A percentile compares a stretch with the other conserved stretches of the same genome.
These are phyloP conservation scores for Solanum infundibuliforme DNA, from an alignment of 257 asterid species.

Conservation along the genomic window DNA sequence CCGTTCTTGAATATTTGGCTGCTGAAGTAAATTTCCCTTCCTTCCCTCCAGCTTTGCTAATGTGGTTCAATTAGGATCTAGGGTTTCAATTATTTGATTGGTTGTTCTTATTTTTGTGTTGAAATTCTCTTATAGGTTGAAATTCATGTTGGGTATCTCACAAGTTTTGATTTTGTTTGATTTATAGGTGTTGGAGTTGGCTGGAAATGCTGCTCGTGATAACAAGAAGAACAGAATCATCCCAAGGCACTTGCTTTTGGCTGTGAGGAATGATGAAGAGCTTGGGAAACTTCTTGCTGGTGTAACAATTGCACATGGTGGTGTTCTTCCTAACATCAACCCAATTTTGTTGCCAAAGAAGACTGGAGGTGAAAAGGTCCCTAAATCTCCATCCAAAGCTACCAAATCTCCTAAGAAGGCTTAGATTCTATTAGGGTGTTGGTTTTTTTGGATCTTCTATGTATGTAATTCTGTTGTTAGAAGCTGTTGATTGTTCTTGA, in stretches of 20 bases:
- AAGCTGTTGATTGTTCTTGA: neutral
- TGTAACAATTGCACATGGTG: conserved; percentile 18
- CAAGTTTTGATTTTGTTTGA: neutral
- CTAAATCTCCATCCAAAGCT: conserved; percentile 6
- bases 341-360: conserved; percentile 13
- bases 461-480: neutral
- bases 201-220: conserved; percentile 15
- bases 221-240: conserved; percentile 15
- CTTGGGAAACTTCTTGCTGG: conserved; percentile 10
- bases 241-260: conserved; percentile 8
- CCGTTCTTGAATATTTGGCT: conserved; percentile 33
- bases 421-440: neutral
- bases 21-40: conserved; percentile 16
- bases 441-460: neutral
- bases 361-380: neutral
- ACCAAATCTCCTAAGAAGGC: conserved; percentile 9
- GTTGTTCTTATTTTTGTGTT: neutral
- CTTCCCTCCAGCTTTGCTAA: neutral
- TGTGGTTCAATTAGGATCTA: neutral
- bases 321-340: conserved; percentile 12
- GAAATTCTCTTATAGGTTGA: neutral
- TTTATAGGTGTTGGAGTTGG: conserved; percentile 12
- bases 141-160: neutral
- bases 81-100: neutral
- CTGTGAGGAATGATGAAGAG: conserved; percentile 19